These are phyloP conservation scores for Ambrosia hybrid DNA, from an alignment of 140 eudicot genomes.

Conservation along the genomic window DNA sequence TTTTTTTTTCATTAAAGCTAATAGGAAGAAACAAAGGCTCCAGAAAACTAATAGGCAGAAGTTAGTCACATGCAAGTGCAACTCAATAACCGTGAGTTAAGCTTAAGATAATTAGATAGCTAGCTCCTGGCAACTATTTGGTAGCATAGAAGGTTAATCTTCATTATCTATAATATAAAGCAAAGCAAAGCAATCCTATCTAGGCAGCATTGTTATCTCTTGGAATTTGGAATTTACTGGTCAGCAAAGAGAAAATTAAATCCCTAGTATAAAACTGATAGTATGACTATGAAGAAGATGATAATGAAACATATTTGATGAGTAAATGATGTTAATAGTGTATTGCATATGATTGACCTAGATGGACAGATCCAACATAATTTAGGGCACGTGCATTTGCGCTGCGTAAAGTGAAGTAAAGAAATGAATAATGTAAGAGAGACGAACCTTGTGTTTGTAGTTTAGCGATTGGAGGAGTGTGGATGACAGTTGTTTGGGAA, in stretches of 20 bases:
- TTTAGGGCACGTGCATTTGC: background rate
- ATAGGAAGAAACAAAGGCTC: background rate
- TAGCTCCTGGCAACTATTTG: background rate
- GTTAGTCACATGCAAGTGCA: background rate
- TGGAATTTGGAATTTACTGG: background rate
- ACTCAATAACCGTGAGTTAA: background rate
- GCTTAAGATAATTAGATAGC: background rate
- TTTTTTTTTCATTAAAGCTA: background rate
- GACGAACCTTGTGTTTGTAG: slow-evolving; percentile 45
- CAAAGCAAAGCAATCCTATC: background rate
- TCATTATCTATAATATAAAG: background rate
- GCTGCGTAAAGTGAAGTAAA: background rate
- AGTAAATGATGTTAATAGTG: background rate
- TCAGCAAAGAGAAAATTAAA: background rate
- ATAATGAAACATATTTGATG: no score
- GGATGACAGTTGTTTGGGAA: slow-evolving; percentile 28
- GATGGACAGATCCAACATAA: background rate
- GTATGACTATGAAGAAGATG: no score
- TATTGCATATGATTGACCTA: background rate
- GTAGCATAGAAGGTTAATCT: background rate
- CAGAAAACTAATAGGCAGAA: background rate
- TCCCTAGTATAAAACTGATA: background rate
- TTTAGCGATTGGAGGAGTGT: slow-evolving; percentile 28
- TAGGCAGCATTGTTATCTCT: background rate
- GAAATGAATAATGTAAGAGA: background rate